Evolutionary conservation across 208 protist species (phyloP), one percentile per base, ranked within the genome.

Genomic region (Strigomonas oncopelti): DNA sequence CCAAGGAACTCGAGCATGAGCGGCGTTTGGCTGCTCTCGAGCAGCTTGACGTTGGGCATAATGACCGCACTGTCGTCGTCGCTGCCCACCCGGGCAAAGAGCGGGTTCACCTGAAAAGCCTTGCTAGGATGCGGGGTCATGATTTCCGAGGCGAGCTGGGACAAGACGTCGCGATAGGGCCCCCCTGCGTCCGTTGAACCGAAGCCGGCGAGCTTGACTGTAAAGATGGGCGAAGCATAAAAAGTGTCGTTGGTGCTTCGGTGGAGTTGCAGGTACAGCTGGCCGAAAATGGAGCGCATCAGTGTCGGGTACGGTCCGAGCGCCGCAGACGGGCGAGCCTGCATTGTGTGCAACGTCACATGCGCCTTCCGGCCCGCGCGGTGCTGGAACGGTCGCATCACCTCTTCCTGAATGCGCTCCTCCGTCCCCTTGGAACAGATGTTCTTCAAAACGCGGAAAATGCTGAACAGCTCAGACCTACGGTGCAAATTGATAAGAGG

Each of bases 1-100:
- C 93, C 94, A 51, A 97, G 85, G 71, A 98, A 98, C 69, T 95
- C 84, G 32, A 97, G 84, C 91, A 96, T 96, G 53, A 91, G 72
- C 9, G 81, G 78, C n/a, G 76, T 87, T 65, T 96, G 91, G 22
- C 71, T 78, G 54, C 72, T 85, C 16, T 68, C 60, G 13, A 84
- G 62, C 34, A 92, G 52, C 0, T 71, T 38, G 0, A 79, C 64
- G 63, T 94, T 93, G 0, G 91, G 88, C 87, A 94, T 92, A 5
- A 96, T 80, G 1, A 79, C 83, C 5, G 81, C 71, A 20, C 79
- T 77, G 16, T 65, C 74, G 3, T 80, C 84, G 16, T 77, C 81
- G 52, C 85, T 80, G 9, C 88, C 87, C 69, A 77, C 88, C 46
- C 83, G 80, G 24, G 81, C 75, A 36, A 98, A 97, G 24, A 98